Evolutionary conservation across 352 stramenopile genomes (phyloP).

Genomic region (Pythium vanterpoolii): DNA sequence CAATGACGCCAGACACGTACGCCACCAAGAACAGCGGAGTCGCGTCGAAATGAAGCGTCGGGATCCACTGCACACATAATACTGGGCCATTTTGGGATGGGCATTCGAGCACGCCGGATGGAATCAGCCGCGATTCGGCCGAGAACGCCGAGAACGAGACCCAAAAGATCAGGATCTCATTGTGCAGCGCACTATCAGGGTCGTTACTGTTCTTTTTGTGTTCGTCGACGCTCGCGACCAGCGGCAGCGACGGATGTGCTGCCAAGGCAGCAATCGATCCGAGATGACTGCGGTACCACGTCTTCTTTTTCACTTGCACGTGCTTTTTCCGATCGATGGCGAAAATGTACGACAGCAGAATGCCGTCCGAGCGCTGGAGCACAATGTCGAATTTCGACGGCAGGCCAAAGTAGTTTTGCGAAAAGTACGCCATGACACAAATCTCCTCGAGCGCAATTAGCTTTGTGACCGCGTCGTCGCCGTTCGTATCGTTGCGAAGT

Average conservation of each 20-base stretch:
- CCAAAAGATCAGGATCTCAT: slow-evolving; percentile 82
- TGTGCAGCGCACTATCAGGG: slow-evolving; percentile 5
- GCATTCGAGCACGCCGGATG: slow-evolving; percentile 68
- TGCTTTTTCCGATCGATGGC: slow-evolving; percentile 32
- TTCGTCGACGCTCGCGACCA: slow-evolving; percentile 68
- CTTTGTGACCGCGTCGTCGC: neutral
- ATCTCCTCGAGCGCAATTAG: slow-evolving; percentile 46
- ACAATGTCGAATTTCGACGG: slow-evolving; percentile 76
- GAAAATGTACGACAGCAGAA: slow-evolving; percentile 74
- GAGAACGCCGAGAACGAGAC: slow-evolving; percentile 82
- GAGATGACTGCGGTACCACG: slow-evolving; percentile 74
- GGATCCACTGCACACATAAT: slow-evolving; percentile 79
- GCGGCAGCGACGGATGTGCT: slow-evolving; percentile 67
- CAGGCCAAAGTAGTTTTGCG: slow-evolving; percentile 63
- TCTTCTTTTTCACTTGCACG: slow-evolving; percentile 67
- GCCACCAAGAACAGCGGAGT: slow-evolving; percentile 68
- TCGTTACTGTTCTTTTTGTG: slow-evolving; percentile 17
- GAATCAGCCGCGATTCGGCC: slow-evolving; percentile 72
- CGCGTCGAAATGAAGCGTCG: slow-evolving; percentile 77
- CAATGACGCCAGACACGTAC: slow-evolving; percentile 51
- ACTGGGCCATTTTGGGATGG: slow-evolving; percentile 41
- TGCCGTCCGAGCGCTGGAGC: slow-evolving; percentile 67
- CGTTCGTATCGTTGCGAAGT: neutral
- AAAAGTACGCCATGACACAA: slow-evolving; percentile 81
- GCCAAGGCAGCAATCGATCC: slow-evolving; percentile 66